phyloP scores from a whole-genome alignment of 2,329 filamentous ascomycete genomes.

The Gremmenia infestans region DNA sequence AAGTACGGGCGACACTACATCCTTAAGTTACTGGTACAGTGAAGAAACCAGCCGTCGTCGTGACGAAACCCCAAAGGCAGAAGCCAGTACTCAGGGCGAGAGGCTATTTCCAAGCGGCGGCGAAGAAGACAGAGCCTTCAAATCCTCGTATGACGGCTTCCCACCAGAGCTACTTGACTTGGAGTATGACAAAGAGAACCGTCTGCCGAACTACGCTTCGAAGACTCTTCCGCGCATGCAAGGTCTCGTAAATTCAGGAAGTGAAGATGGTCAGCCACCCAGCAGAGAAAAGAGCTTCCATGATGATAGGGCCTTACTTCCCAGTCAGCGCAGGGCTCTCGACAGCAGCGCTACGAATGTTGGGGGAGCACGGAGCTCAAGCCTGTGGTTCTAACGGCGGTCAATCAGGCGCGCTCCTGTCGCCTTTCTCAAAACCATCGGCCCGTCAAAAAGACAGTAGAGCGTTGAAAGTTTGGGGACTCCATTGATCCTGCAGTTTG shows the following conservation, averaged over 20 bases:
- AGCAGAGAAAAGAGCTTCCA: constrained; percentile 19
- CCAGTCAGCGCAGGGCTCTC: constrained; percentile 19
- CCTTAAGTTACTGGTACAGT: constrained; percentile 8
- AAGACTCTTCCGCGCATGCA: constrained; percentile 18
- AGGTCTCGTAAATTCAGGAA: neutral
- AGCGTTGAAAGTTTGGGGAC: too few relatives aligned
- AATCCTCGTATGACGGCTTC: constrained; percentile 15
- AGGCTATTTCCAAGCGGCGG: neutral
- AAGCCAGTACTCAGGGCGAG: neutral
- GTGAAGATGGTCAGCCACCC: constrained; percentile 1
- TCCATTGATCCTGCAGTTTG: neutral
- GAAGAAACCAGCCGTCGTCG: neutral
- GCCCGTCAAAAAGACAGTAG: neutral
- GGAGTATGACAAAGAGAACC: constrained; percentile 8
- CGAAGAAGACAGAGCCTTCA: neutral
- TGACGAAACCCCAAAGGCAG: neutral
- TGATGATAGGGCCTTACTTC: constrained; percentile 25
- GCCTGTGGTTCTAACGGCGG: constrained; percentile 18
- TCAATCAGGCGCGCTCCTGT: neutral
- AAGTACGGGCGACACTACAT: constrained; percentile 9
- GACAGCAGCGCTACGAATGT: neutral
- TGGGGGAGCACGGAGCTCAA: constrained; percentile 16
- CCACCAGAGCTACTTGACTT: constrained; percentile 18
- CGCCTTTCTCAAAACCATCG: neutral
- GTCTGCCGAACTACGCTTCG: constrained; percentile 10